Percentiles rank a stretch among this genome's conserved stretches.
Conservation (phyloP, 176 grass and related monocot genomes). For the Melocanna baccifera region DNA sequence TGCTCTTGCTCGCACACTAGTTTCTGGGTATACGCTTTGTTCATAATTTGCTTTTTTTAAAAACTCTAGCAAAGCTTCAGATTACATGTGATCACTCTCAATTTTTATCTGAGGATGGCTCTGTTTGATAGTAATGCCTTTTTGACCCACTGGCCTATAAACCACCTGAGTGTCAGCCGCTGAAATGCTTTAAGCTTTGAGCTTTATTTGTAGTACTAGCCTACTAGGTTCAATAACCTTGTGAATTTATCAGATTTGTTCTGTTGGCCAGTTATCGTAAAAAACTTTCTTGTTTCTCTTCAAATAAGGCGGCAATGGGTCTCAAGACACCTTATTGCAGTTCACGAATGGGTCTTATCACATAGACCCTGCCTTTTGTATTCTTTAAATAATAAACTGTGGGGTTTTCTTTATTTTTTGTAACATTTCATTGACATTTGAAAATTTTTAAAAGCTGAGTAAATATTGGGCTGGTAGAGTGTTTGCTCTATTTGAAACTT, state of each 20-base stretch:
- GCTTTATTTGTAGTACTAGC: background rate
- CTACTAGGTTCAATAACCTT: background rate
- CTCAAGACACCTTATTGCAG: background rate
- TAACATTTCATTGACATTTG: background rate
- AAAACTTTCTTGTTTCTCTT: background rate
- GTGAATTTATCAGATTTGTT: background rate
- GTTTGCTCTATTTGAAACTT: background rate
- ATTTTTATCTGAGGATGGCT: constrained; percentile 3
- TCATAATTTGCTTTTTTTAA: constrained; percentile 7
- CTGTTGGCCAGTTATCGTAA: background rate
- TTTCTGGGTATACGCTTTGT: constrained; percentile 70
- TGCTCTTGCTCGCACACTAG: constrained; percentile 85
- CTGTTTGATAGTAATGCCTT: constrained; percentile 4
- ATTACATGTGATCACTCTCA: background rate
- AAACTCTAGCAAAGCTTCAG: background rate
- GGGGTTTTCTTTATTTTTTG: background rate
- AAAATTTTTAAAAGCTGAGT: background rate
- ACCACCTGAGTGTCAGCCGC: background rate
- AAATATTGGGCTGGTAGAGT: background rate
- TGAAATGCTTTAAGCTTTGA: background rate
- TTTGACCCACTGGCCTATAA: background rate
- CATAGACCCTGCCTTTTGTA: background rate
- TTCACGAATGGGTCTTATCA: constrained; percentile 17
- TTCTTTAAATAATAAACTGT: background rate
- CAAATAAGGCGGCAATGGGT: constrained; percentile 1